phyloP scores from a whole-genome alignment of 441 rosid species.

The Daphne laureola region DNA sequence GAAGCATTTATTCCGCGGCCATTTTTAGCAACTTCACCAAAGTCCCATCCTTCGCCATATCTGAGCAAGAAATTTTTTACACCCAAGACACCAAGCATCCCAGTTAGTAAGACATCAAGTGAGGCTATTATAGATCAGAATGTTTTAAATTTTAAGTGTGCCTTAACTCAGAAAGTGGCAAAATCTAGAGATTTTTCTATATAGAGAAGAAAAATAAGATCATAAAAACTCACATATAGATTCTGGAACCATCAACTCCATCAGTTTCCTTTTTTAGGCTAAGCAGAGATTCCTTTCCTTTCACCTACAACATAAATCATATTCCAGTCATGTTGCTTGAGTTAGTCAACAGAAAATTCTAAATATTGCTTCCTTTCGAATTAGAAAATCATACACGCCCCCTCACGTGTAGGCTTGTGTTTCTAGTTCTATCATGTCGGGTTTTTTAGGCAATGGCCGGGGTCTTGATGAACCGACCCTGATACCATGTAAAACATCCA shows the following conservation, averaged over 20 bases:
- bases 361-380: no score
- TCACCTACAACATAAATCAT: slow-evolving; percentile 42
- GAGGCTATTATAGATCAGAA: not conserved
- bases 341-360: no score
- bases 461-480: no score
- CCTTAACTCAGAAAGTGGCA: not conserved
- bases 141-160: no score
- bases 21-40: slow-evolving; percentile 96
- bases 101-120: not conserved
- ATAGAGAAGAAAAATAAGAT: slow-evolving; percentile 14
- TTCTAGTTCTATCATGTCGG: no score
- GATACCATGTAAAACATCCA: no score
- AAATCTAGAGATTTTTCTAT: slow-evolving; percentile 1
- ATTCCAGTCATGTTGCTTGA: no score
- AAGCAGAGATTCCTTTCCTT: slow-evolving; percentile 62
- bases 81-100: not conserved
- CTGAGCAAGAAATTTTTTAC: slow-evolving; percentile 30
- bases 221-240: slow-evolving; percentile 59
- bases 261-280: slow-evolving; percentile 59
- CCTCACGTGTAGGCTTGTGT: no score
- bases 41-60: slow-evolving; percentile 99
- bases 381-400: no score
- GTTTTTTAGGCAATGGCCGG: no score
- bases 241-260: slow-evolving; percentile 85
- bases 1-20: slow-evolving; percentile 92